Evolutionary conservation across 306 rosid species (phyloP).

Genomic region (Boehmeria nivea): DNA sequence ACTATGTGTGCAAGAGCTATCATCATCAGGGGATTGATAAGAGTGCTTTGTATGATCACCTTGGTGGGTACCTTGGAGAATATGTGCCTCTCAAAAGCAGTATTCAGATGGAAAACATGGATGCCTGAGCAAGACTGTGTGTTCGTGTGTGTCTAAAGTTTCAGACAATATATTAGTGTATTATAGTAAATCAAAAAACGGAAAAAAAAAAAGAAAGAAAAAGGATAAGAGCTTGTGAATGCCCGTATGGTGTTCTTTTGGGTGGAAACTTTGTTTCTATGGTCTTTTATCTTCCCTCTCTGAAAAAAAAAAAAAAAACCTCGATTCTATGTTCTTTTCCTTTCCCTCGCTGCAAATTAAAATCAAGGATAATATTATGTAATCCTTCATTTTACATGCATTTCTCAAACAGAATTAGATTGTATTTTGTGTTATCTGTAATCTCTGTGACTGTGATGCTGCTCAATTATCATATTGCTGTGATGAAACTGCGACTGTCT

Average conservation of each 20-base stretch:
- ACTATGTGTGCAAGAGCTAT: constrained; percentile 86
- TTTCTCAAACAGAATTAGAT: background rate
- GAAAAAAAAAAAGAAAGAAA: background rate
- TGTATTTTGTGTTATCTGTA: background rate
- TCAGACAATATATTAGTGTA: too few species aligned
- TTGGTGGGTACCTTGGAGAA: constrained; percentile 96
- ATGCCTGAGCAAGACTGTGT: too few species aligned
- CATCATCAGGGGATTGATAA: constrained; percentile 94
- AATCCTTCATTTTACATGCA: background rate
- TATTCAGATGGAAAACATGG: constrained; percentile 88
- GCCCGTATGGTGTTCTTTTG: background rate
- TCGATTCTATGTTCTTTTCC: background rate
- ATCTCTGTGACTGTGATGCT: background rate
- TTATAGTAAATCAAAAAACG: background rate
- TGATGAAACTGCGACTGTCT: background rate
- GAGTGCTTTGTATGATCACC: constrained; percentile 78
- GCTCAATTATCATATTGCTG: background rate
- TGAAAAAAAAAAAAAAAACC: too few species aligned
- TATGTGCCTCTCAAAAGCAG: constrained; percentile 95
- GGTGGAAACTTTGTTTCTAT: background rate
- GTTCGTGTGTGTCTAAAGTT: too few species aligned
- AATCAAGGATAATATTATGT: background rate
- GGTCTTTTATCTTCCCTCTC: too few species aligned
- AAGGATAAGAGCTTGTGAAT: background rate
- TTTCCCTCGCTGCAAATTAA: background rate